A percentile compares a stretch with the other conserved stretches of the same genome.
phyloP scores from a whole-genome alignment of 257 asterid genomes.

The Eucommia ulmoides region DNA sequence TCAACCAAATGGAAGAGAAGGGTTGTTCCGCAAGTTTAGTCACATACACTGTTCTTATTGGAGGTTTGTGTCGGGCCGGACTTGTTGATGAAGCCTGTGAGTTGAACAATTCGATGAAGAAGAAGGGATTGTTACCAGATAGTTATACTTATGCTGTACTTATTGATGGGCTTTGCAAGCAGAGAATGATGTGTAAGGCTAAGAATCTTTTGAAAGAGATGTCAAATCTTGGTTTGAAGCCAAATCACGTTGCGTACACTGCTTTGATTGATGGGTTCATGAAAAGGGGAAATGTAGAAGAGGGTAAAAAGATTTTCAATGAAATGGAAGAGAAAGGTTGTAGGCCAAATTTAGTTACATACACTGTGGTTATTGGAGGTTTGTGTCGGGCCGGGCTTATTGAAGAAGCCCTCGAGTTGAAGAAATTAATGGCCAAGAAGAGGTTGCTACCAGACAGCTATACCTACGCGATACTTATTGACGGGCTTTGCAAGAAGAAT shows the following conservation, averaged over 20 bases:
- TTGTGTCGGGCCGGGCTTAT: constrained; percentile 50
- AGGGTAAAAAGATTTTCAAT: constrained; percentile 52
- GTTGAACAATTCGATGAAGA: constrained; percentile 47
- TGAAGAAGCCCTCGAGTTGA: constrained; percentile 42
- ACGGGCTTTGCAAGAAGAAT: constrained; percentile 39
- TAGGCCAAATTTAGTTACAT: constrained; percentile 44
- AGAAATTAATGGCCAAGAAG: constrained; percentile 49
- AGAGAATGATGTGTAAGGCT: constrained; percentile 55
- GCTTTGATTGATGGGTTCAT: constrained; percentile 67
- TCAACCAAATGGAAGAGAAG: constrained; percentile 44
- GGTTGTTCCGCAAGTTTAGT: constrained; percentile 50
- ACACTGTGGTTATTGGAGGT: constrained; percentile 51
- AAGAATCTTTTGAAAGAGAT: constrained; percentile 54
- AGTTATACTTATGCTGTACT: constrained; percentile 48
- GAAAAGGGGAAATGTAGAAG: constrained; percentile 53
- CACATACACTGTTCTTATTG: constrained; percentile 54
- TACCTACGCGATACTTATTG: constrained; percentile 53
- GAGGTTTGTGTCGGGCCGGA: constrained; percentile 52
- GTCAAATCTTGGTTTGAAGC: constrained; percentile 40
- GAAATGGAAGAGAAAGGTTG: constrained; percentile 49
- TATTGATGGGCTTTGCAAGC: constrained; percentile 56
- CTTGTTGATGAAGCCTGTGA: constrained; percentile 48
- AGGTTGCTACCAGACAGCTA: constrained; percentile 52
- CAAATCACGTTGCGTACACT: constrained; percentile 44
- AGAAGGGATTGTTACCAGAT: constrained; percentile 57